phyloP scores from a whole-genome alignment of 2,329 filamentous ascomycete species.

The Leptographium wingfieldii region DNA sequence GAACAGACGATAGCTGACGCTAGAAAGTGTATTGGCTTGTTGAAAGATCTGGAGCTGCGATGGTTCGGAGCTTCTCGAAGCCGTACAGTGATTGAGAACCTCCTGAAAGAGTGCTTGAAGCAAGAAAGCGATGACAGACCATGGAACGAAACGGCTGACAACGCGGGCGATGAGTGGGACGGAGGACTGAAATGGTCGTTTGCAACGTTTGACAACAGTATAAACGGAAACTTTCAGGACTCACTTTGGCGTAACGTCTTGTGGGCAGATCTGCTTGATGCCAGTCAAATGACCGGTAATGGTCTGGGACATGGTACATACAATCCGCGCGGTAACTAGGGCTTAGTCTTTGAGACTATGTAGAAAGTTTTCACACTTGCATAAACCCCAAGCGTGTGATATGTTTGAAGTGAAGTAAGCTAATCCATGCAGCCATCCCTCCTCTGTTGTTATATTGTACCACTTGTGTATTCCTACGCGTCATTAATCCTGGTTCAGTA shows the following conservation, averaged over 20 bases:
- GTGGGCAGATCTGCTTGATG: conserved; percentile 1
- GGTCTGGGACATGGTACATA: no score
- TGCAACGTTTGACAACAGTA: background rate
- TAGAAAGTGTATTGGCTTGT: conserved; percentile 12
- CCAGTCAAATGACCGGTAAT: no score
- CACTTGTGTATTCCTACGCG: background rate
- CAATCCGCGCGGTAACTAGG: no score
- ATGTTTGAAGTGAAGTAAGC: no score
- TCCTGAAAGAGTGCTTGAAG: conserved; percentile 7
- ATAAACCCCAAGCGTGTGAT: no score
- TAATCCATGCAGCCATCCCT: no score
- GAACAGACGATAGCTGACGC: conserved; percentile 8
- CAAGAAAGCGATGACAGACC: background rate
- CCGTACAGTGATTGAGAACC: conserved; percentile 15
- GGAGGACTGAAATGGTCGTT: background rate
- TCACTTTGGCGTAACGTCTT: conserved; percentile 3
- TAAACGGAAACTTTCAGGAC: background rate
- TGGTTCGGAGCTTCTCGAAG: conserved; percentile 16
- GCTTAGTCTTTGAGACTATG: no score
- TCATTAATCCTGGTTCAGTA: conserved; percentile 14
- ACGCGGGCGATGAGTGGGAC: background rate
- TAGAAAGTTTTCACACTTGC: no score
- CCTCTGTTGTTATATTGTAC: no score
- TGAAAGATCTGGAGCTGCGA: conserved; percentile 14
- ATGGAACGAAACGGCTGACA: background rate